phyloP scores from a whole-genome alignment of 768 basidiomycete species.

The Pleurotus ostreatus region DNA sequence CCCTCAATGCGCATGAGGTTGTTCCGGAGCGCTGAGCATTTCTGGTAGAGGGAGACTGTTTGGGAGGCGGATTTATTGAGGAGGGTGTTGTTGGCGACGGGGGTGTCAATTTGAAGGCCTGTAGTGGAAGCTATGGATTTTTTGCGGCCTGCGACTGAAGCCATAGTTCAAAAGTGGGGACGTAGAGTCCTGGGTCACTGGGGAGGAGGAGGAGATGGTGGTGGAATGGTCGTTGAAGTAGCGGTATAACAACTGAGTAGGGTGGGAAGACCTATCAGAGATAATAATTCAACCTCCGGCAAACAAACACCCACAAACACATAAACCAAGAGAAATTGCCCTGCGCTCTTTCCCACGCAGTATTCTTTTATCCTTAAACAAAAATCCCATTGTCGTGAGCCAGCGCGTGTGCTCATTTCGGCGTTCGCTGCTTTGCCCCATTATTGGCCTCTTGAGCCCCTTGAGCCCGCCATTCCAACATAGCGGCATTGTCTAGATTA shows the following conservation, averaged over 20 bases:
- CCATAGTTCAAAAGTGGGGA: constrained; percentile 28
- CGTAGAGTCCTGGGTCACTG: neutral
- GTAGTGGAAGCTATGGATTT: constrained; percentile 69
- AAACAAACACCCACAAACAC: neutral
- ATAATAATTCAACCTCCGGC: constrained; percentile 9
- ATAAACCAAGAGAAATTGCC: neutral
- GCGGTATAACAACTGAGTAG: neutral
- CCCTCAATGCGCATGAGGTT: constrained; percentile 76
- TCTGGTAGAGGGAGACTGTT: constrained; percentile 87
- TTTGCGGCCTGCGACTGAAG: constrained; percentile 67
- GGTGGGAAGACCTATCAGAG: constrained; percentile 7
- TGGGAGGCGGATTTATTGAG: constrained; percentile 90
- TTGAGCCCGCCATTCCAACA: neutral
- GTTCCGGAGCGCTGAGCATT: constrained; percentile 75
- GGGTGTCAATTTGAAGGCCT: constrained; percentile 64
- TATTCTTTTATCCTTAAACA: constrained; percentile 4
- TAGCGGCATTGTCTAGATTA: neutral
- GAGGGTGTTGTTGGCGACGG: constrained; percentile 75
- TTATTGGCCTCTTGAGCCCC: neutral
- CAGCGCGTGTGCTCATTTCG: neutral
- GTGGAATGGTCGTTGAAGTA: constrained; percentile 3
- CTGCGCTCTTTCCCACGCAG: constrained; percentile 3
- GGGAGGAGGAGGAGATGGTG: neutral
- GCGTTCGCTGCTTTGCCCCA: neutral
- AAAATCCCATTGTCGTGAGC: constrained; percentile 1